These are phyloP conservation scores for Aphanomyces cochlioides DNA, from an alignment of 352 stramenopile genomes.

Conservation along the genomic window DNA sequence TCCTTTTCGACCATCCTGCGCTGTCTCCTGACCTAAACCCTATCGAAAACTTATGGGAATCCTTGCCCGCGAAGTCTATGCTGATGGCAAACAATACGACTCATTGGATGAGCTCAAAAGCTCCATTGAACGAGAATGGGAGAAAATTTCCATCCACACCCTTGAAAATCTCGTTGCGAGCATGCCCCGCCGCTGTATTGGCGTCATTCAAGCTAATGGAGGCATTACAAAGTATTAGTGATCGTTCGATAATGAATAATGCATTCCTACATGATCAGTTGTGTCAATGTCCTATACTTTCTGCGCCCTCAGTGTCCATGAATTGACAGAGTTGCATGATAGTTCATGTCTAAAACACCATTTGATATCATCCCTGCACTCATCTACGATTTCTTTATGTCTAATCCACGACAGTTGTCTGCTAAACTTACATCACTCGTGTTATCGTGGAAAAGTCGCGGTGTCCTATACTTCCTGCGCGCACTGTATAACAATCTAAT, in stretches of 20 bases:
- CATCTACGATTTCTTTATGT: neutral
- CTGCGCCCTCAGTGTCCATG: neutral
- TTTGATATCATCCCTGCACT: neutral
- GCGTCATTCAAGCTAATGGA: slow-evolving; percentile 3
- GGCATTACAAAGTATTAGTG: neutral
- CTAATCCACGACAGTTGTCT: neutral
- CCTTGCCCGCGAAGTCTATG: neutral
- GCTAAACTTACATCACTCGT: neutral
- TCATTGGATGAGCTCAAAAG: neutral
- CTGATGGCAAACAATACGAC: neutral
- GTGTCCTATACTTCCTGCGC: neutral
- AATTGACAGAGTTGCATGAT: neutral
- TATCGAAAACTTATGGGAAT: slow-evolving; percentile 6
- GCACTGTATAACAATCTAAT: slow-evolving; percentile 7
- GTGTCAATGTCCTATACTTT: neutral
- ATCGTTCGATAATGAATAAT: neutral
- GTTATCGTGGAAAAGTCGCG: neutral
- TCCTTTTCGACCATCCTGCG: neutral
- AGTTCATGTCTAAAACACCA: neutral
- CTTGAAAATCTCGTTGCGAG: neutral
- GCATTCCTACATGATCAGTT: neutral
- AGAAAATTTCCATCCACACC: neutral
- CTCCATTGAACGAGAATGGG: neutral
- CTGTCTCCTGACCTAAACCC: slow-evolving; percentile 5
- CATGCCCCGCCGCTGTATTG: neutral